Evolutionary conservation across 768 basidiomycete genomes (phyloP).

Genomic region (Psilocybe cyanescens): DNA sequence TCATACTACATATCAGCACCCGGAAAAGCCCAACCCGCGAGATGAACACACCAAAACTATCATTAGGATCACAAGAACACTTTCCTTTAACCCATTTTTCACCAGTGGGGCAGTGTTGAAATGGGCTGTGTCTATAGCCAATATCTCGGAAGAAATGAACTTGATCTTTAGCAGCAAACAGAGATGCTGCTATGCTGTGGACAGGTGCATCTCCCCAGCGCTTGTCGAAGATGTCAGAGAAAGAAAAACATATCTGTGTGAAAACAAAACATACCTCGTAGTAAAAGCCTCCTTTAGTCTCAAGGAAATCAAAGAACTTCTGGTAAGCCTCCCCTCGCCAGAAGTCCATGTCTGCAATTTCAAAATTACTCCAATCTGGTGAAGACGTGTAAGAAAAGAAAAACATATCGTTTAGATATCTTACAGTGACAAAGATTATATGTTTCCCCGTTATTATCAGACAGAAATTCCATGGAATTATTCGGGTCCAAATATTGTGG

Average conservation of each 20-base stretch:
- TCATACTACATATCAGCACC: neutral
- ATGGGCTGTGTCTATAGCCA: slow-evolving; percentile 81
- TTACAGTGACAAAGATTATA: slow-evolving; percentile 77
- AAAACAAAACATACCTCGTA: slow-evolving; percentile 66
- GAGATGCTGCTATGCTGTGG: slow-evolving; percentile 80
- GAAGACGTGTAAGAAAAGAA: neutral
- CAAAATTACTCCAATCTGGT: slow-evolving; percentile 89
- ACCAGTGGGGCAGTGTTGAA: slow-evolving; percentile 75
- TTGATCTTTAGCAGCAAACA: slow-evolving; percentile 75
- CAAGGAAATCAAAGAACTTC: slow-evolving; percentile 82
- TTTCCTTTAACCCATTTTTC: slow-evolving; percentile 58
- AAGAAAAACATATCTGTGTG: neutral
- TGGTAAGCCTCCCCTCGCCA: slow-evolving; percentile 87
- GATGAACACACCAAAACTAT: slow-evolving; percentile 66
- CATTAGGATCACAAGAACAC: slow-evolving; percentile 73
- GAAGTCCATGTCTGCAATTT: slow-evolving; percentile 89
- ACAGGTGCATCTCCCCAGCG: slow-evolving; percentile 82
- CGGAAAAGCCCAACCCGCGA: neutral
- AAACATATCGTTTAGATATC: slow-evolving; percentile 12
- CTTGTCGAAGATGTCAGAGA: slow-evolving; percentile 30
- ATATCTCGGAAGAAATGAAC: slow-evolving; percentile 86
- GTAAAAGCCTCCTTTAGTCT: slow-evolving; percentile 86
- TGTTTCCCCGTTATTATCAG: slow-evolving; percentile 63
- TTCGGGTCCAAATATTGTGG: slow-evolving; percentile 63
- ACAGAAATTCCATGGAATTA: slow-evolving; percentile 76